These are phyloP conservation scores for Claviceps pusilla DNA, from an alignment of 2,329 filamentous ascomycete species.

Conservation along the genomic window DNA sequence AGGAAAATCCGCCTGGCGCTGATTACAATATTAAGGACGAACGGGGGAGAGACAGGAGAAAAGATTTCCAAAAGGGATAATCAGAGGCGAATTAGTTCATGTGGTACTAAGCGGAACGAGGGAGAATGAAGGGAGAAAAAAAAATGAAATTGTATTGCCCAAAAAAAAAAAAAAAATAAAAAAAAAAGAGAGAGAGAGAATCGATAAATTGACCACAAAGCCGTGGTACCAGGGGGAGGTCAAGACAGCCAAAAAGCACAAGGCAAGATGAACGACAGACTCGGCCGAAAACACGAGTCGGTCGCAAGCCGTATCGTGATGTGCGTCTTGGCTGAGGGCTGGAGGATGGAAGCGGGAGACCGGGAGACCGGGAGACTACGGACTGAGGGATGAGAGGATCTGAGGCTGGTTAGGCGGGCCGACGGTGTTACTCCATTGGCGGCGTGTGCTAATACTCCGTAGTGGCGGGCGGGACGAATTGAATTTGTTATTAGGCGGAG, in stretches of 20 bases:
- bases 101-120: not conserved
- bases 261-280: not conserved
- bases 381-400: not conserved
- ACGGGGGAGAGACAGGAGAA: not conserved
- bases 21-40: not conserved
- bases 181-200: too few relatives aligned
- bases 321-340: not conserved
- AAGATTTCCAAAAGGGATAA: not conserved
- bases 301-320: not conserved
- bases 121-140: not conserved
- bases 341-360: too few relatives aligned
- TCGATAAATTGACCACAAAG: not conserved
- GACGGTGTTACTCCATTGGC: not conserved
- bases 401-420: not conserved
- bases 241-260: not conserved
- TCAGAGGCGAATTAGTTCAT: constrained; percentile 1
- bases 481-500: not conserved
- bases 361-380: too few relatives aligned
- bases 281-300: not conserved
- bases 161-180: not conserved
- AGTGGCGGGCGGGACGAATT: not conserved
- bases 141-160: not conserved
- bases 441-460: not conserved
- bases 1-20: not conserved
- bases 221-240: not conserved